A percentile compares a stretch with the other conserved stretches of the same genome.
Conservation (phyloP, 2,329 filamentous ascomycete genomes). For the Epichloe festucae region DNA sequence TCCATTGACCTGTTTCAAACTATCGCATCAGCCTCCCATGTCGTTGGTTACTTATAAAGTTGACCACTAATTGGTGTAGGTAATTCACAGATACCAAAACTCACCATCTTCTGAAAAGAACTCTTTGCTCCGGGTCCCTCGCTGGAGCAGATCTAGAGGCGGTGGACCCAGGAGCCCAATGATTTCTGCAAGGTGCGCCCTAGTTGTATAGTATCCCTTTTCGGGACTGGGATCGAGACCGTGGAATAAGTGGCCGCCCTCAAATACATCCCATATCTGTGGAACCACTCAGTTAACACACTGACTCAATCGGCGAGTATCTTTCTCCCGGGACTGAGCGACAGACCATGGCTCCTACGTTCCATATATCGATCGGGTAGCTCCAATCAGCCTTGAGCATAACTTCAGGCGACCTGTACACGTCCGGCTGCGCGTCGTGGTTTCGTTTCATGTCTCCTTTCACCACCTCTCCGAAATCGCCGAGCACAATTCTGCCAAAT, state of each 20-base stretch:
- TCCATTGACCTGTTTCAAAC: no score
- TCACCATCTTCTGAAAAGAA: no score
- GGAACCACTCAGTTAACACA: no score
- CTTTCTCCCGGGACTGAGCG: background rate
- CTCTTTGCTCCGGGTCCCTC: no score
- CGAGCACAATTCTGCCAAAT: constrained; percentile 1
- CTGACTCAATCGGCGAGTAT: no score
- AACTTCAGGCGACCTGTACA: constrained; percentile 15
- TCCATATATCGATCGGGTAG: constrained; percentile 13
- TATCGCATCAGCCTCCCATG: no score
- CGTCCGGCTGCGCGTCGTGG: constrained; percentile 11
- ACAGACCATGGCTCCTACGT: constrained; percentile 11
- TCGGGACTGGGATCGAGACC: constrained; percentile 4
- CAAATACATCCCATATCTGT: constrained; percentile 13
- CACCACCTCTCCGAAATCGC: no score
- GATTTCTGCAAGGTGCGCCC: constrained; percentile 13
- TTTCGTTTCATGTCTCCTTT: no score
- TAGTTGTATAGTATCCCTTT: constrained; percentile 8
- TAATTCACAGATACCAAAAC: no score
- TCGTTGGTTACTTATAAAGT: no score
- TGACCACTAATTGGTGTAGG: no score
- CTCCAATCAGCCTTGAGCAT: constrained; percentile 13
- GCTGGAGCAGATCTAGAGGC: constrained; percentile 6
- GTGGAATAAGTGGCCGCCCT: constrained; percentile 12
- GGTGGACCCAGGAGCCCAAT: constrained; percentile 12